Conservation (phyloP, 2,329 filamentous ascomycete species). For the Hymenotorrendiella dingleyae region DNA sequence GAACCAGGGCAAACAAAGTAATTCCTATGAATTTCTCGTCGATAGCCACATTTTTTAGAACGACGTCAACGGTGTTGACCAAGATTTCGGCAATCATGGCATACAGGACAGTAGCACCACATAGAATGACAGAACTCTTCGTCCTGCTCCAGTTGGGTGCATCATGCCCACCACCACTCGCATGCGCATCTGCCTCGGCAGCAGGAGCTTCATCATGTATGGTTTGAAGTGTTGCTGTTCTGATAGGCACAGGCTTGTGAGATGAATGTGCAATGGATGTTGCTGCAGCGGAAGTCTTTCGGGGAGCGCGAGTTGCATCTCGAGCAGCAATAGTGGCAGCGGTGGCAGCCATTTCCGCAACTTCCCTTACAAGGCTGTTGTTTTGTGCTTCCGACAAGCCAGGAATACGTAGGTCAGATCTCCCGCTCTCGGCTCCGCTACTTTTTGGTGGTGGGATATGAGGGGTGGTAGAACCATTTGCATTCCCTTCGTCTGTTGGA, state of each 20-base stretch:
- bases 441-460: conserved; percentile 72
- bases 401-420: conserved; percentile 48
- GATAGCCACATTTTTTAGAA: conserved; percentile 81
- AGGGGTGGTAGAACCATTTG: conserved; percentile 47
- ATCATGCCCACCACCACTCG: conserved; percentile 70
- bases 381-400: conserved; percentile 80
- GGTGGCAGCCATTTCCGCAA: conserved; percentile 89
- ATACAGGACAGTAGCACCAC: conserved; percentile 85
- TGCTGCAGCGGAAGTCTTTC: conserved; percentile 42
- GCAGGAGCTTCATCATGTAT: conserved; percentile 18
- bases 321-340: conserved; percentile 81
- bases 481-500: conserved; percentile 42
- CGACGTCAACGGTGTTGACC: conserved; percentile 95
- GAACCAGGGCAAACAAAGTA: conserved; percentile 91
- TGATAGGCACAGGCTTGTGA: conserved; percentile 24
- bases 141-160: conserved; percentile 96
- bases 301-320: conserved; percentile 56
- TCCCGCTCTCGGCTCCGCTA: conserved; percentile 38
- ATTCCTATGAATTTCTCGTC: conserved; percentile 98
- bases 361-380: conserved; percentile 72
- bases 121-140: conserved; percentile 85
- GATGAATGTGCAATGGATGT: conserved; percentile 28
- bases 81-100: conserved; percentile 97
- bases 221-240: conserved; percentile 30
- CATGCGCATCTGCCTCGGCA: conserved; percentile 38